phyloP scores from a whole-genome alignment of 2,329 filamentous ascomycete species.

The Rhynchosporium secalis region DNA sequence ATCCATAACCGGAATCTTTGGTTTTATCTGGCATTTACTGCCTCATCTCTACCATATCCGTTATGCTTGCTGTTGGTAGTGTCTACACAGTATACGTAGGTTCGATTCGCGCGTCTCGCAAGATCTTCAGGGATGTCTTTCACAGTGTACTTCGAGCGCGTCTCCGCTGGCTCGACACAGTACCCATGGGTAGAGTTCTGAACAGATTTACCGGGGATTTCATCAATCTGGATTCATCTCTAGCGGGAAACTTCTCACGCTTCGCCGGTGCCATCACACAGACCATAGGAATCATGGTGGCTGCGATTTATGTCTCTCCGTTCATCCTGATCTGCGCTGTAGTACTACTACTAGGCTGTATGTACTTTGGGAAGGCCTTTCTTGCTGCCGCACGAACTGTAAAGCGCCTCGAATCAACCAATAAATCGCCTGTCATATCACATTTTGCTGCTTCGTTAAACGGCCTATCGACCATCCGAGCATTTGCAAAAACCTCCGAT shows the following conservation, averaged over 20 bases:
- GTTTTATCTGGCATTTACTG: conserved; percentile 70
- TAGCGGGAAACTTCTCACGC: conserved; percentile 64
- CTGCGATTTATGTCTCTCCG: conserved; percentile 67
- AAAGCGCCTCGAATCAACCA: conserved; percentile 73
- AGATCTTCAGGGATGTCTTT: conserved; percentile 65
- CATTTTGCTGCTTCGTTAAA: conserved; percentile 66
- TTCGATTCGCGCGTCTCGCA: conserved; percentile 65
- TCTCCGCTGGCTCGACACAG: conserved; percentile 75
- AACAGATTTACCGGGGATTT: conserved; percentile 81
- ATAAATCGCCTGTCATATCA: conserved; percentile 73
- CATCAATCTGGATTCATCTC: conserved; percentile 66
- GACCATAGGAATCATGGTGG: conserved; percentile 64
- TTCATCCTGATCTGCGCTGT: conserved; percentile 63
- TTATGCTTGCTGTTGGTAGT: conserved; percentile 48
- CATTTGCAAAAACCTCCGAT: conserved; percentile 72
- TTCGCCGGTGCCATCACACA: conserved; percentile 59
- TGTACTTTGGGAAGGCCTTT: conserved; percentile 46
- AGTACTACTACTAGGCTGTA: conserved; percentile 49
- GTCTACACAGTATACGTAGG: conserved; percentile 63
- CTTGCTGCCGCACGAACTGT: conserved; percentile 67
- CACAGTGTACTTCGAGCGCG: conserved; percentile 69
- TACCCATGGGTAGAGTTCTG: conserved; percentile 72
- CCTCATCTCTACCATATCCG: conserved; percentile 55
- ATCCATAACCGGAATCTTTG: conserved; percentile 19
- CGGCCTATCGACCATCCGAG: conserved; percentile 73